Percentiles rank a stretch among this genome's conserved stretches.
These are phyloP conservation scores for Salix arbutifolia DNA, from an alignment of 345 rosid genomes.

Conservation along the genomic window DNA sequence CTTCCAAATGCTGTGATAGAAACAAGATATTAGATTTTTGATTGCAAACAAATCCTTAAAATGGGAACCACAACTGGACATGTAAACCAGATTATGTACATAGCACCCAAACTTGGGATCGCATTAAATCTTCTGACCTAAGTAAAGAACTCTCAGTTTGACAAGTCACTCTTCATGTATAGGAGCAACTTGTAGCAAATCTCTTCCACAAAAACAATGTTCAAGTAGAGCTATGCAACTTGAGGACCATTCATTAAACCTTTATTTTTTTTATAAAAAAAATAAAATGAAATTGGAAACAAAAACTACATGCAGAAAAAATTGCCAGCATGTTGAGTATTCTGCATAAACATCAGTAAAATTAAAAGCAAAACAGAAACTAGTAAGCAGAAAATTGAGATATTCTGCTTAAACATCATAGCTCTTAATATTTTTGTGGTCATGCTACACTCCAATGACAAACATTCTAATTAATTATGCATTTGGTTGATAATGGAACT, in stretches of 20 bases:
- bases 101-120: neutral
- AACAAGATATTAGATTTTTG: neutral
- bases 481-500: neutral
- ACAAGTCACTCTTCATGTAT: neutral
- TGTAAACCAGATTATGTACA: neutral
- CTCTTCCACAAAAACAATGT: neutral
- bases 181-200: neutral
- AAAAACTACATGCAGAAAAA: no score
- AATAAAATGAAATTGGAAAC: no score
- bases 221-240: neutral
- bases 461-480: neutral
- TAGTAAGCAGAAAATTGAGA: neutral
- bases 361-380: neutral
- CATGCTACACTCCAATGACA: neutral
- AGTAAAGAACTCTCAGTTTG: neutral
- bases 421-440: neutral
- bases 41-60: neutral
- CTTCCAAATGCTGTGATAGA: slow-evolving; percentile 64
- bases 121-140: neutral
- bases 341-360: no score
- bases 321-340: no score
- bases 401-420: neutral
- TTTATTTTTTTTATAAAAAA: neutral
- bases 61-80: neutral
- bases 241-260: neutral